A percentile compares a stretch with the other conserved stretches of the same genome.
Evolutionary conservation across 805 yeast species (phyloP).

Genomic region (Saturnispora ahearnii): DNA sequence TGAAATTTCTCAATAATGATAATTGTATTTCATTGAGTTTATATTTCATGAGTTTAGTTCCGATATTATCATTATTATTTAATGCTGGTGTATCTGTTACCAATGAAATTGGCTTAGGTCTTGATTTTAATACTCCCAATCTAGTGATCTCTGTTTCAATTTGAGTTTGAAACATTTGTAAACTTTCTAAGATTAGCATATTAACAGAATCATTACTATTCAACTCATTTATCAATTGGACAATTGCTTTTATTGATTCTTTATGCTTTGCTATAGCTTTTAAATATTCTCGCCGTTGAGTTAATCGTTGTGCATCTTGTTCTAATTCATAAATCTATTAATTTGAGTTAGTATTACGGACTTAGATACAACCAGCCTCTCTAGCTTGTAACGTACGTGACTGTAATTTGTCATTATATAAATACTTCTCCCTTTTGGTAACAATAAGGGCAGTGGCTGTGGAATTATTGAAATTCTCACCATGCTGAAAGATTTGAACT

Average conservation of each 20-base stretch:
- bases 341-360: conserved; percentile 5
- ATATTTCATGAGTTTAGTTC: background rate
- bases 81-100: background rate
- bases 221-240: conserved; percentile 15
- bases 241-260: conserved; percentile 30
- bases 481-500: too few relatives aligned
- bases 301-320: conserved; percentile 43
- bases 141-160: conserved; percentile 19
- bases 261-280: conserved; percentile 34
- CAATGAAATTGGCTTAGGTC: background rate
- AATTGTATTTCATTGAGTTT: conserved; percentile 6
- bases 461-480: too few relatives aligned
- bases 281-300: conserved; percentile 33
- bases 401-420: background rate
- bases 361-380: background rate
- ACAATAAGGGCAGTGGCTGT: too few relatives aligned
- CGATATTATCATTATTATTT: background rate
- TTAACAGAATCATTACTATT: background rate
- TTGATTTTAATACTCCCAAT: conserved; percentile 9
- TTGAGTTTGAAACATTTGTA: conserved; percentile 13
- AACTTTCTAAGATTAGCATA: background rate
- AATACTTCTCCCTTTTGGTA: too few relatives aligned
- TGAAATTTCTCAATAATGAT: conserved; percentile 21
- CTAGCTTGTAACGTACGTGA: background rate
- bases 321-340: conserved; percentile 40